These are phyloP conservation scores for Mycena capillaripes DNA, from an alignment of 768 basidiomycete genomes.

Conservation along the genomic window DNA sequence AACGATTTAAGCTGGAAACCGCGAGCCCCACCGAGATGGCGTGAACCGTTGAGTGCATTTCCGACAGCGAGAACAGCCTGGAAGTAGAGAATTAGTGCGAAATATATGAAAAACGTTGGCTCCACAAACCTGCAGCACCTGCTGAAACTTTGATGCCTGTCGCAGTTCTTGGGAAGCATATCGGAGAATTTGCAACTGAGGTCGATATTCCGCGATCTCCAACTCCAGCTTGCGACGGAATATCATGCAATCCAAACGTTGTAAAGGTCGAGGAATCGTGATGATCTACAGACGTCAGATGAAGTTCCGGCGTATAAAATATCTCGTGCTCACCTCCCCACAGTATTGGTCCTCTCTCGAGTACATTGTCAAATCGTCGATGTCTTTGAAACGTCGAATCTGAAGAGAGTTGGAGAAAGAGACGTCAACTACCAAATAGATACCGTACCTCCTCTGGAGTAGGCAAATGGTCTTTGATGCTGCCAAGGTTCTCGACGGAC, in stretches of 20 bases:
- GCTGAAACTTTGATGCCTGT: slow-evolving; percentile 73
- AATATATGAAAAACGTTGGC: not conserved
- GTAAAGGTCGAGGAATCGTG: slow-evolving; percentile 78
- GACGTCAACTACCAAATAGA: not conserved
- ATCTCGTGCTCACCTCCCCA: slow-evolving; percentile 66
- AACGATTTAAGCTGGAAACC: slow-evolving; percentile 91
- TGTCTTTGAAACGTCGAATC: slow-evolving; percentile 76
- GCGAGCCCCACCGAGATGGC: slow-evolving; percentile 85
- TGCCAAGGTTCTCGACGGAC: slow-evolving; percentile 81
- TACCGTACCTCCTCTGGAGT: slow-evolving; percentile 81
- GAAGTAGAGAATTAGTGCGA: not conserved
- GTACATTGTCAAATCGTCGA: slow-evolving; percentile 79
- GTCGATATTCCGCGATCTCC: slow-evolving; percentile 86
- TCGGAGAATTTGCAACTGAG: slow-evolving; percentile 82
- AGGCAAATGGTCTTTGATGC: slow-evolving; percentile 82
- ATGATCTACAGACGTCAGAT: slow-evolving; percentile 67
- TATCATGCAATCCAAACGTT: slow-evolving; percentile 86
- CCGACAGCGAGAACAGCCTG: slow-evolving; percentile 84
- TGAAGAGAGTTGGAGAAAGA: slow-evolving; percentile 43
- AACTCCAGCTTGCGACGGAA: slow-evolving; percentile 87
- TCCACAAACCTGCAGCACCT: slow-evolving; percentile 70
- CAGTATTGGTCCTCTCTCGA: slow-evolving; percentile 91
- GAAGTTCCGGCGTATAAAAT: not conserved
- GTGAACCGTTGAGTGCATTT: slow-evolving; percentile 86
- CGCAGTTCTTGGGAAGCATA: slow-evolving; percentile 80